phyloP scores from a whole-genome alignment of 2,329 filamentous ascomycete genomes.

The Biscogniauxia marginata region DNA sequence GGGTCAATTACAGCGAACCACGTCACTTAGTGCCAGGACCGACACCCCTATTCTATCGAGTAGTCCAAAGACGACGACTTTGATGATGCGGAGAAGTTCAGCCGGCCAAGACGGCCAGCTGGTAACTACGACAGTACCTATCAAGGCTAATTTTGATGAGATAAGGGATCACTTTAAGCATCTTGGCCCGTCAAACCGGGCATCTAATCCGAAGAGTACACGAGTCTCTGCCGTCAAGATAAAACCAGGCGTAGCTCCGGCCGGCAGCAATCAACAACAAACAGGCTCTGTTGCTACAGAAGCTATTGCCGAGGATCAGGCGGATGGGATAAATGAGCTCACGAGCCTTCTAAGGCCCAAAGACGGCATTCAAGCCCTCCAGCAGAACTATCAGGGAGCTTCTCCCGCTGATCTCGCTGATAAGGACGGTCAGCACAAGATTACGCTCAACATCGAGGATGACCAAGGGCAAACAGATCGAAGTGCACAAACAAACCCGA shows the following conservation, averaged over 20 bases:
- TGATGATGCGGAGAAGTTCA: slow-evolving; percentile 59
- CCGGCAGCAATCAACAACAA: slow-evolving; percentile 16
- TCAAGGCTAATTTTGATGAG: slow-evolving; percentile 61
- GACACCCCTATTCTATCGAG: slow-evolving; percentile 41
- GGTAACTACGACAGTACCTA: slow-evolving; percentile 48
- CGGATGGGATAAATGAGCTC: slow-evolving; percentile 37
- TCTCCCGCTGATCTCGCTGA: slow-evolving; percentile 8
- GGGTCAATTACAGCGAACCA: slow-evolving; percentile 30
- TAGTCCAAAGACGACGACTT: slow-evolving; percentile 53
- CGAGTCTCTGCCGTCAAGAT: slow-evolving; percentile 65
- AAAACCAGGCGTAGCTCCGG: slow-evolving; percentile 45
- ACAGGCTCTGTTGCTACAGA: slow-evolving; percentile 24
- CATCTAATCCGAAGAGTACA: slow-evolving; percentile 62
- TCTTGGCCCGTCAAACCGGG: slow-evolving; percentile 66
- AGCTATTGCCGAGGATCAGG: slow-evolving; percentile 11
- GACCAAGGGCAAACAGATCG: slow-evolving; percentile 15
- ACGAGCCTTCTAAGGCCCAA: slow-evolving; percentile 50
- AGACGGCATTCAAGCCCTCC: slow-evolving; percentile 63
- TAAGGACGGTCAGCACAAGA: slow-evolving; percentile 20
- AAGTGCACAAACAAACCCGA: slow-evolving; percentile 20
- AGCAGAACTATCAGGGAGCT: slow-evolving; percentile 51
- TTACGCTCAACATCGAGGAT: slow-evolving; percentile 9
- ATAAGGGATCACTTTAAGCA: slow-evolving; percentile 63
- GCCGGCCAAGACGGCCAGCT: slow-evolving; percentile 52
- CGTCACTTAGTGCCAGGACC: slow-evolving; percentile 37